Evolutionary conservation across 805 yeast genomes (phyloP), one percentile per base, ranked within the genome.

Genomic region (Kurtzmaniella fragi): DNA sequence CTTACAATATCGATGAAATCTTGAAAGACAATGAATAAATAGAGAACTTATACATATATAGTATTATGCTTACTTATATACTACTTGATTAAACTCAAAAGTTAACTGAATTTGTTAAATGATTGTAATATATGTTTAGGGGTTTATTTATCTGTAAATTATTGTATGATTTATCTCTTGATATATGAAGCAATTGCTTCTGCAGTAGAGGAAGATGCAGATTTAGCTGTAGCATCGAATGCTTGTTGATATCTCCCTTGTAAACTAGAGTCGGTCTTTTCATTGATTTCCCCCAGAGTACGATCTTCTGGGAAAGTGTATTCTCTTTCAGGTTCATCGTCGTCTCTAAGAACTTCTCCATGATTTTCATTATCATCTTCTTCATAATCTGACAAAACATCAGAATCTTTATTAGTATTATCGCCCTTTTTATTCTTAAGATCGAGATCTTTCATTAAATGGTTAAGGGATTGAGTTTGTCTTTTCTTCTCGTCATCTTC

Each of bases 361-460:
- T 64, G 53, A 17, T 42, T 45, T 13, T 71, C 67, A 12, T 73
- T 80, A 31, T 76, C 76, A 15, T 64, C 73, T 37, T 75, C 84
- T n/a, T 67, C 68, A 35, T 61, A 61, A 49, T 76, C 82, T 1
- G 78, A 73, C 28, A 76, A 58, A 10, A 76, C 80, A 35, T 74
- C 74, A 1, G 73, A 69, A 40, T 67, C 70, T 7, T 57, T 59
- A 3, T 46, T 43, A 32, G 56, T 46, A 31, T 49, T 40, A 4
- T 39, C 41, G n/a, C n/a, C n/a, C n/a, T n/a, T n/a, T n/a, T n/a
- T n/a, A 29, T 65, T 77, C 33, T 71, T 65, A 32, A 89, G 64
- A 12, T 95, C 95, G 53, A 93, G 68, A 59, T 93, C 99, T 45
- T 82, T 82, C 87, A 93, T 85, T 49, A 93, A 67, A 45, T 80